Conservation (phyloP, 257 asterid species). For the Linaria vulgaris region DNA sequence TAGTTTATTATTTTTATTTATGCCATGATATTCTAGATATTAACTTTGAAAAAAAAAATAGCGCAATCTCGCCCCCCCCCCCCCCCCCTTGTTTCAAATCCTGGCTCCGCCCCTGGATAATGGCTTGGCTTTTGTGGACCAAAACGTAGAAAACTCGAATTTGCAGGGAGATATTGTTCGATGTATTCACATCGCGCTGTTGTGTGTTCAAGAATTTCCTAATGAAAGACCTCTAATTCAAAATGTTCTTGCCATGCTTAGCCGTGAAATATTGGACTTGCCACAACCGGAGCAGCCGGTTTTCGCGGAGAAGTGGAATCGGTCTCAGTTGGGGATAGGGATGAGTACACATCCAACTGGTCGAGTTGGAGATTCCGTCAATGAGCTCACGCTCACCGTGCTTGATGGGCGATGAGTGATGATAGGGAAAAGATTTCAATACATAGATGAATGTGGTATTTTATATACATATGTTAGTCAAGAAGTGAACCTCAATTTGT, state of each 20-base stretch:
- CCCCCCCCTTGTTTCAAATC: no score
- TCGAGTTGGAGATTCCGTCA: conserved; percentile 34
- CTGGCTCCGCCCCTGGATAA: no score
- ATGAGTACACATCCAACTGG: conserved; percentile 17
- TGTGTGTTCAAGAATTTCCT: conserved; percentile 58
- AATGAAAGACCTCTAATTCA: conserved; percentile 50
- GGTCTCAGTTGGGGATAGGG: conserved; percentile 21
- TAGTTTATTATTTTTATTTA: no score
- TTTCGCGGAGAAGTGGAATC: conserved; percentile 52
- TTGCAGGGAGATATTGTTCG: conserved; percentile 31
- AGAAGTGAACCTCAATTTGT: no score
- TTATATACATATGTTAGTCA: no score
- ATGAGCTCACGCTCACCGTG: conserved; percentile 36
- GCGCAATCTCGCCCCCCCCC: no score
- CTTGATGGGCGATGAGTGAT: conserved; percentile 43
- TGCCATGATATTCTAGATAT: no score
- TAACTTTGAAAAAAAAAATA: no score
- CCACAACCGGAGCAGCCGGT: conserved; percentile 45
- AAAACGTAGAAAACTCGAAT: conserved; percentile 26
- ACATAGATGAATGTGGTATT: no score
- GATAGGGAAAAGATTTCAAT: no score
- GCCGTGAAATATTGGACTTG: conserved; percentile 41
- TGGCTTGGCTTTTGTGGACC: conserved; percentile 41
- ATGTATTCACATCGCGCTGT: conserved; percentile 54
- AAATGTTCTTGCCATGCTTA: conserved; percentile 43